Conservation (phyloP, 2,329 filamentous ascomycete species). For the Colletotrichum lentis region DNA sequence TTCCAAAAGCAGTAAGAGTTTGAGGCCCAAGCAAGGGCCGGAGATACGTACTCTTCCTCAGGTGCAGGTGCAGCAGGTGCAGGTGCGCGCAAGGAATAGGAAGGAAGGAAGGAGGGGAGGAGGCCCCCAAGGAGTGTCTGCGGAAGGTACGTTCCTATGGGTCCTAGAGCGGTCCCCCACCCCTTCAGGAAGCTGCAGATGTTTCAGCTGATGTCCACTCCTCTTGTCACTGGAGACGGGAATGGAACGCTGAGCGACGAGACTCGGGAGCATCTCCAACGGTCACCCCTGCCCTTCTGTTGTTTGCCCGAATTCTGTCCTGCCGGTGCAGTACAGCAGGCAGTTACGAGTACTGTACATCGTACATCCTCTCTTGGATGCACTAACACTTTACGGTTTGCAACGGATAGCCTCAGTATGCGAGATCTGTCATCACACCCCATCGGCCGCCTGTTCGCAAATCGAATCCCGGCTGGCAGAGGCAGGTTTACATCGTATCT, state of each 20-base stretch:
- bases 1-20: not conserved
- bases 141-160: not conserved
- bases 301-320: conserved; percentile 7
- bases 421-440: conserved; percentile 15
- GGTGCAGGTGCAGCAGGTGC: too few relatives aligned
- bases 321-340: too few relatives aligned
- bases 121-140: too few relatives aligned
- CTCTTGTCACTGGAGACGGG: conserved; percentile 37
- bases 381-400: conserved; percentile 6
- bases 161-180: not conserved
- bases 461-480: too few relatives aligned
- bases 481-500: not conserved
- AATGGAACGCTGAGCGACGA: conserved; percentile 35
- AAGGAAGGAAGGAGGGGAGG: too few relatives aligned
- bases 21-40: too few relatives aligned
- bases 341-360: not conserved
- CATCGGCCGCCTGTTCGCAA: too few relatives aligned
- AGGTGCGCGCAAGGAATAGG: too few relatives aligned
- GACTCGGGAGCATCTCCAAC: conserved; percentile 35
- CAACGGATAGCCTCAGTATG: conserved; percentile 29
- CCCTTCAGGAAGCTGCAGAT: conserved; percentile 29
- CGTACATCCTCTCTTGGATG: not conserved
- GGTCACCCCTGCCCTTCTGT: conserved; percentile 23
- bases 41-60: not conserved
- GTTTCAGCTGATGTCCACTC: conserved; percentile 39